These are phyloP conservation scores for Dysphania ambrosioides DNA, from an alignment of 148 eudicot species.

Conservation along the genomic window DNA sequence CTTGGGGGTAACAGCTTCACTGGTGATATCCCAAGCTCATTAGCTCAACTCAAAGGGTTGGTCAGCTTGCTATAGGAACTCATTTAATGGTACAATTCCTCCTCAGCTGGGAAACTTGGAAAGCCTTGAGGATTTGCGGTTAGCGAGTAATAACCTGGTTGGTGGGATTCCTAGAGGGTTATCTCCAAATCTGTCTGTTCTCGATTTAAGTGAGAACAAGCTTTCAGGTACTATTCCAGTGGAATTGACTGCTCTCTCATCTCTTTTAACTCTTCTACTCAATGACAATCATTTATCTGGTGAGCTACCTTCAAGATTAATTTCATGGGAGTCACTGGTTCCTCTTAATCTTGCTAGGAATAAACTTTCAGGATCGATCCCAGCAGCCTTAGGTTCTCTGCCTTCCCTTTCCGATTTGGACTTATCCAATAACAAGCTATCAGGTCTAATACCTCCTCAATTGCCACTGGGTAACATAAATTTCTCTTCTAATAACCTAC, in stretches of 20 bases:
- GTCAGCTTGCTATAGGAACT: conserved; percentile 26
- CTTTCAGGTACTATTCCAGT: conserved; percentile 45
- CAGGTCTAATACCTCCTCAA: conserved; percentile 56
- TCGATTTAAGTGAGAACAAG: conserved; percentile 52
- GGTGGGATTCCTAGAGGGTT: conserved; percentile 58
- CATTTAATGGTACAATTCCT: conserved; percentile 53
- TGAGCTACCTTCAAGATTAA: conserved; percentile 41
- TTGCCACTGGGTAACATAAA: conserved; percentile 45
- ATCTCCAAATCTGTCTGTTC: conserved; percentile 38
- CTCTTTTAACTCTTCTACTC: conserved; percentile 32
- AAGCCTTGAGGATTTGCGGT: conserved; percentile 28
- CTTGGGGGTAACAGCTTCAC: conserved; percentile 55
- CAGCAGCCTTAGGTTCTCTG: conserved; percentile 37
- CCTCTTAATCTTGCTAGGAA: conserved; percentile 42
- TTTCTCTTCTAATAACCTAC: conserved; percentile 54
- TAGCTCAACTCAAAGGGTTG: conserved; percentile 42
- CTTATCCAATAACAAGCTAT: conserved; percentile 47
- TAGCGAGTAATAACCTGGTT: conserved; percentile 38
- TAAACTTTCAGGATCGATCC: conserved; percentile 47
- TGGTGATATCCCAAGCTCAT: conserved; percentile 53
- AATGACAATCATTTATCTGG: conserved; percentile 65
- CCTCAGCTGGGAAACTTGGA: conserved; percentile 42
- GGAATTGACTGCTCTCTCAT: conserved; percentile 42
- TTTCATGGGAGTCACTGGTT: conserved; percentile 47
- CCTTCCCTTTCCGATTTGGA: conserved; percentile 41